phyloP scores from a whole-genome alignment of 345 rosid genomes.

The Capsella bursapastoris region DNA sequence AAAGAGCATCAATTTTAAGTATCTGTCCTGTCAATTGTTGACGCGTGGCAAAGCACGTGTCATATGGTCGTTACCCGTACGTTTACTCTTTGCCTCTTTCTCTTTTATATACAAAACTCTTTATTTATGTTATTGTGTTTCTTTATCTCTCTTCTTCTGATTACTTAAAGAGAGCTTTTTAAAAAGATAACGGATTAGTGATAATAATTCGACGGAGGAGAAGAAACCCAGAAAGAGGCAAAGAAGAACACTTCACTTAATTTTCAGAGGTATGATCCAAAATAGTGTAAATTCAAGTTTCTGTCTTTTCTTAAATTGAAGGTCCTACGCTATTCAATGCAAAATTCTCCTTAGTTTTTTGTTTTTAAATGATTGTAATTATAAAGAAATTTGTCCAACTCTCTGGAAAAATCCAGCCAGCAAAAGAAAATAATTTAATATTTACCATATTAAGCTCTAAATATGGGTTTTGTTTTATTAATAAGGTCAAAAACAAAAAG shows the following conservation, averaged over 20 bases:
- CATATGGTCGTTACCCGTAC: constrained; percentile 29
- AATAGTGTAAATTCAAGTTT: neutral
- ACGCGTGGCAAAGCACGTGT: constrained; percentile 37
- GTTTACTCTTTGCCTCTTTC: constrained; percentile 33
- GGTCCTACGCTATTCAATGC: constrained; percentile 26
- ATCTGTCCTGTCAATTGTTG: neutral
- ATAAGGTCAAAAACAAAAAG: neutral
- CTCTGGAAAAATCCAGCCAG: constrained; percentile 8
- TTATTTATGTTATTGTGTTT: neutral
- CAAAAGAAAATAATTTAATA: neutral
- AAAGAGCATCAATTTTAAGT: neutral
- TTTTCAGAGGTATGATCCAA: constrained; percentile 30
- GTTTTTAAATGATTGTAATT: neutral
- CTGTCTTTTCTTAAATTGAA: neutral
- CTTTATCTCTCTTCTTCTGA: neutral
- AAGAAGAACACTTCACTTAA: neutral
- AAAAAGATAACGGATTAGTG: neutral
- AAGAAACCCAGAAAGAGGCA: constrained; percentile 6
- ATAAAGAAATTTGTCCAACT: neutral
- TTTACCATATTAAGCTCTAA: neutral
- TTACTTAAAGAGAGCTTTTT: neutral
- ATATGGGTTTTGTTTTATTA: neutral
- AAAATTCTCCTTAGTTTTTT: neutral
- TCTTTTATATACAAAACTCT: constrained; percentile 9
- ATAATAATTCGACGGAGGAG: neutral